Evolutionary conservation across 1,139 yeast genomes (phyloP).

Genomic region (Citeromyces hawaiiensis): DNA sequence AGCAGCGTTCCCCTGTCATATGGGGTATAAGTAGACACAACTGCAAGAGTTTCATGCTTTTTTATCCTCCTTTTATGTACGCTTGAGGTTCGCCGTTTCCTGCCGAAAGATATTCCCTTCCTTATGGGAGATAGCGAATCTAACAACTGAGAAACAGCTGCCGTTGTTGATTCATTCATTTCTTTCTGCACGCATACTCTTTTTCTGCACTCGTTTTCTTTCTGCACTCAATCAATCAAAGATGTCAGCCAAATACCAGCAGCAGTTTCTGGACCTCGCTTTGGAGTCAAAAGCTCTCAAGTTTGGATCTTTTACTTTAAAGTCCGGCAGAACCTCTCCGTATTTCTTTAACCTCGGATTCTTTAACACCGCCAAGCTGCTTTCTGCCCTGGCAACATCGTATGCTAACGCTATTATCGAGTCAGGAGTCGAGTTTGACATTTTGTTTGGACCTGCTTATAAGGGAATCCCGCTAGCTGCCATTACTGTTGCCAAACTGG

Average conservation of each 20-base stretch:
- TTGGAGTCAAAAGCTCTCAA: constrained; percentile 68
- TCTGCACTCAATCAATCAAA: too few species aligned
- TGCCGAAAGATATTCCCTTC: too few species aligned
- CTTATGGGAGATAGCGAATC: too few species aligned
- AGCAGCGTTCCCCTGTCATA: constrained; percentile 10
- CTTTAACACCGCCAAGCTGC: constrained; percentile 67
- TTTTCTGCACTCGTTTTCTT: too few species aligned
- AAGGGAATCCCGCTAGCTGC: constrained; percentile 96
- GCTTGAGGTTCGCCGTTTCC: too few species aligned
- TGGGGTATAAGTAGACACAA: constrained; percentile 8
- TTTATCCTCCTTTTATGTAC: too few species aligned
- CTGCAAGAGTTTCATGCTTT: too few species aligned
- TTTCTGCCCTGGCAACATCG: constrained; percentile 71
- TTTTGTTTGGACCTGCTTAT: constrained; percentile 94
- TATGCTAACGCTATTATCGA: constrained; percentile 82
- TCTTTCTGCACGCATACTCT: too few species aligned
- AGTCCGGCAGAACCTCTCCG: constrained; percentile 90
- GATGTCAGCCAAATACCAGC: constrained; percentile 8
- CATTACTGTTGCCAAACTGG: constrained; percentile 79
- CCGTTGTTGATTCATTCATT: too few species aligned
- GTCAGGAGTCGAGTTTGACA: constrained; percentile 74
- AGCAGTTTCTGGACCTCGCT: constrained; percentile 62
- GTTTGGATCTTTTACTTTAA: constrained; percentile 81
- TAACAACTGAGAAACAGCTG: too few species aligned
- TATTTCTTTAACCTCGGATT: constrained; percentile 92